Evolutionary conservation across 768 basidiomycete species (phyloP).

Genomic region (Mycena amicta): DNA sequence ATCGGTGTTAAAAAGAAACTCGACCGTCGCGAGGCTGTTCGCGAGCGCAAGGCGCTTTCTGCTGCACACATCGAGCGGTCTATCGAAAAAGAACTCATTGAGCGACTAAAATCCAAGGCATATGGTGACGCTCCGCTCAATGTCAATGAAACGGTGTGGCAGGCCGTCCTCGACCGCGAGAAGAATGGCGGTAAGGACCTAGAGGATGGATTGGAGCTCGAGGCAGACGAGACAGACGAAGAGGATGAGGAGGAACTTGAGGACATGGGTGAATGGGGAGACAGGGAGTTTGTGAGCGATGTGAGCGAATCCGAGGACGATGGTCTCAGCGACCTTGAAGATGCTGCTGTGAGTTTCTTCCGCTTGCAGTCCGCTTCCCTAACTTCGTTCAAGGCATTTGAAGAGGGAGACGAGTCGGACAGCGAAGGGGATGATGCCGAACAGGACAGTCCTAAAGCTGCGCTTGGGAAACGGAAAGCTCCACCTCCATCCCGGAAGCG

Average conservation of each 20-base stretch:
- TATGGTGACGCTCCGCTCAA: constrained; percentile 98
- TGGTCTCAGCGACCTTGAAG: constrained; percentile 70
- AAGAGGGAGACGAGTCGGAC: constrained; percentile 43
- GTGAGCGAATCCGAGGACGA: constrained; percentile 69
- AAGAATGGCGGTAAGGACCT: constrained; percentile 49
- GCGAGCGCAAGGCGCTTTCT: constrained; percentile 94
- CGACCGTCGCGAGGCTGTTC: constrained; percentile 86
- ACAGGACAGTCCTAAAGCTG: constrained; percentile 36
- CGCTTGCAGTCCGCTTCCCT: neutral
- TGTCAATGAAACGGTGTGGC: constrained; percentile 97
- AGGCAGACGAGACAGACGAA: constrained; percentile 61
- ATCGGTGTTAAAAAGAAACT: constrained; percentile 97
- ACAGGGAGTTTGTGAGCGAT: constrained; percentile 76
- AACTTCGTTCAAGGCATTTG: neutral
- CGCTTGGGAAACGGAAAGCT: constrained; percentile 73
- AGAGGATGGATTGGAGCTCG: constrained; percentile 49
- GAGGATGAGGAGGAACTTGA: constrained; percentile 63
- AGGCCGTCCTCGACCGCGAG: constrained; percentile 85
- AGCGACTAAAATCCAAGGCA: constrained; percentile 93
- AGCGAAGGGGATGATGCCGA: constrained; percentile 46
- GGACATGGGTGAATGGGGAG: constrained; percentile 55
- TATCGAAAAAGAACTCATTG: constrained; percentile 95
- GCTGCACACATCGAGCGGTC: constrained; percentile 94
- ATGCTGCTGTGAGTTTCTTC: constrained; percentile 53
- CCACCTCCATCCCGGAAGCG: constrained; percentile 49